These are phyloP conservation scores for Cucurbitaria berberidis DNA, from an alignment of 2,329 filamentous ascomycete species.

Conservation along the genomic window DNA sequence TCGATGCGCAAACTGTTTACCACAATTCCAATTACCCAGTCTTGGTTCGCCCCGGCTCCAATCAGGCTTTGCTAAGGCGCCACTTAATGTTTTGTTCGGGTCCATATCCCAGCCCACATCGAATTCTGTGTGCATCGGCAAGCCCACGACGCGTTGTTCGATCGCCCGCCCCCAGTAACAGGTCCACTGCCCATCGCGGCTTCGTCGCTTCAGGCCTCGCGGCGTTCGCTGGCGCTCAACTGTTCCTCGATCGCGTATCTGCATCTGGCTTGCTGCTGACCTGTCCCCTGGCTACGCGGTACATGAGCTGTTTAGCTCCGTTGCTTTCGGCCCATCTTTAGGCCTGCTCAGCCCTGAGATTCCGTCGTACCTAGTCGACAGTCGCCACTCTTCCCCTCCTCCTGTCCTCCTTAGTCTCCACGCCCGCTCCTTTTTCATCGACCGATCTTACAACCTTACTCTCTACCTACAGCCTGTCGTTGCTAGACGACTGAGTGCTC, in stretches of 20 bases:
- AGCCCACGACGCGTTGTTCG: conserved; percentile 19
- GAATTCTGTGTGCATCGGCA: conserved; percentile 19
- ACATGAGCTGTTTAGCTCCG: conserved; percentile 25
- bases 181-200: conserved; percentile 12
- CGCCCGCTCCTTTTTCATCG: conserved; percentile 9
- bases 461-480: conserved; percentile 24
- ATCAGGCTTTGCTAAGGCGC: conserved; percentile 1
- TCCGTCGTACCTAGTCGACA: conserved; percentile 22
- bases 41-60: conserved; percentile 6
- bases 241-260: conserved; percentile 26
- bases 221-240: conserved; percentile 7
- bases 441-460: conserved; percentile 15
- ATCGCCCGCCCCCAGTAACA: conserved; percentile 21
- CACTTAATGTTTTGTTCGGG: conserved; percentile 14
- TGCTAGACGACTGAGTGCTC: conserved; percentile 18
- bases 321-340: conserved; percentile 34
- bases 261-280: conserved; percentile 20
- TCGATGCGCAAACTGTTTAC: conserved; percentile 15
- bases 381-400: conserved; percentile 36
- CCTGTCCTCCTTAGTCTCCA: conserved; percentile 12
- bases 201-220: conserved; percentile 8
- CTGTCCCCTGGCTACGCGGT: conserved; percentile 25
- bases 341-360: conserved; percentile 28
- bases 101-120: conserved; percentile 15
- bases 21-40: conserved; percentile 10